Evolutionary conservation across 257 asterid genomes (phyloP), one percentile per base, ranked within the genome.

Genomic region (Solanum pinnatisectum): DNA sequence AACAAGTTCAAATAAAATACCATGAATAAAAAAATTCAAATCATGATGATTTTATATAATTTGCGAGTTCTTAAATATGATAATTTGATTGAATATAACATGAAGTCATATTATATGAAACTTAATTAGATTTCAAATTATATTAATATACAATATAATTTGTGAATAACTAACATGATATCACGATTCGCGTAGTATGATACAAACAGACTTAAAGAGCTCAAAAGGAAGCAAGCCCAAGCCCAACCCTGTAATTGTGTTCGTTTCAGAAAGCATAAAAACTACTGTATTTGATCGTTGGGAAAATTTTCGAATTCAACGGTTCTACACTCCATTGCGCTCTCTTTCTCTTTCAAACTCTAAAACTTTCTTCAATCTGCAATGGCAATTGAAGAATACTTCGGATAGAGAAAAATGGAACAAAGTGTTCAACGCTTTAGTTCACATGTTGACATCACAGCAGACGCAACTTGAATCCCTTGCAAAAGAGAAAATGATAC

Each of bases 321-420:
- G 44, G 88, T 27, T 74, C 33, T 18, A 33, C 85, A 8, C 60
- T 44, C 49, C 46, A 10, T 18, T 67, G 10, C 42, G 30, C 85
- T 8, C 56, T 32, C 40, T 68, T 36, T 14, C 72, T 32, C 60
- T 56, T 27, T n/a, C 46, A 56, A 68, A 65, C 46, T 52, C 65
- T 40, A 42, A 23, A 10, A 40, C n/a, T 44, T 27, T 37, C 40
- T 27, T 32, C 63, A 67, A 25, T 87, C 84, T 30, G 82, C 90
- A 72, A 96, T 96, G 99, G 95, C 88, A 88, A 36, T 18, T 88
- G 2, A 88, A 42, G 16, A 88, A 84, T 52, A 87, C 89, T 20
- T 84, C 93, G 7, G 89, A 87, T 77, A 93, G 93, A 40, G 92
- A 91, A 39, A 94, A 91, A 3, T 93, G 98, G 98, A 87, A 84